Evolutionary conservation across 768 basidiomycete genomes (phyloP).

Genomic region (Porphyrellus cyaneotinctus): DNA sequence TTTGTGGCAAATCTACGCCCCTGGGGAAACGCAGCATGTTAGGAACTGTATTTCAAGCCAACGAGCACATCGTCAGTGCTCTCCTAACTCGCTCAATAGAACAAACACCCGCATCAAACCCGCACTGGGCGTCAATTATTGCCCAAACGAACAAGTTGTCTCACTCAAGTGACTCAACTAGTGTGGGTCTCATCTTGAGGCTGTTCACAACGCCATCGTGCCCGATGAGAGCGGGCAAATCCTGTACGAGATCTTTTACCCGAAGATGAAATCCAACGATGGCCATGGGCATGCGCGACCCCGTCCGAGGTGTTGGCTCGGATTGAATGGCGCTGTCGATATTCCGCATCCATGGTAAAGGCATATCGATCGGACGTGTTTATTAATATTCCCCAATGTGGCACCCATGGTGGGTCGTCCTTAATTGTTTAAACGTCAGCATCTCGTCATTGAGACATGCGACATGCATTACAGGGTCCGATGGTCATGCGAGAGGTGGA

Average conservation of each 20-base stretch:
- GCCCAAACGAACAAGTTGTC: neutral
- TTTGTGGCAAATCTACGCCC: neutral
- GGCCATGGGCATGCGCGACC: constrained; percentile 24
- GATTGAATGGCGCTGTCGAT: neutral
- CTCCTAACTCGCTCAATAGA: neutral
- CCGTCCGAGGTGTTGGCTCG: constrained; percentile 17
- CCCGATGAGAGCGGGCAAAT: neutral
- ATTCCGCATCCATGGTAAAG: neutral
- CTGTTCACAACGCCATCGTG: neutral
- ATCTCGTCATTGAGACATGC: neutral
- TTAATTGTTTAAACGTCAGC: neutral
- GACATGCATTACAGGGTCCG: constrained; percentile 21
- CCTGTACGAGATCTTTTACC: neutral
- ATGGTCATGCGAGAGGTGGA: constrained; percentile 25
- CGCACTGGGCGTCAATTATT: neutral
- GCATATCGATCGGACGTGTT: neutral
- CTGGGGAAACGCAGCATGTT: neutral
- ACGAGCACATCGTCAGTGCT: neutral
- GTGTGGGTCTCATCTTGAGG: neutral
- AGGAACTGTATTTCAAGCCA: neutral
- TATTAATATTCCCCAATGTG: neutral
- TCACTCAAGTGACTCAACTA: neutral
- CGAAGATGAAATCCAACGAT: constrained; percentile 20
- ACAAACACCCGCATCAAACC: neutral
- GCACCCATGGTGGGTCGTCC: neutral